Base-by-base conservation (phyloP, 345 rosid genomes). In the Eucalyptus marginata region DNA sequence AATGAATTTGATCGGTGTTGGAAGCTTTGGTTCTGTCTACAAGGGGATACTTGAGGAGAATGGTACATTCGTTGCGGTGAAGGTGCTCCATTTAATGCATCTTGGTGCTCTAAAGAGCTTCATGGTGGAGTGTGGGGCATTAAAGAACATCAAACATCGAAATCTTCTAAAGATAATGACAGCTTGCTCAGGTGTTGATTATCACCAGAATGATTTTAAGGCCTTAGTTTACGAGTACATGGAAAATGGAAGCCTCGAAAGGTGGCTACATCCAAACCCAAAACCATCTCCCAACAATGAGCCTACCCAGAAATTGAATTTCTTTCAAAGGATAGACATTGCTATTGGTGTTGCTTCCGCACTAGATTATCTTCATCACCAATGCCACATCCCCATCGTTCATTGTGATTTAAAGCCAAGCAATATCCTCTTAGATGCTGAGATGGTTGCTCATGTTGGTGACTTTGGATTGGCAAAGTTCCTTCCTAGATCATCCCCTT, bases 81-180 rank as follows among this genome's bases (percentile, higher is more conserved):
- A 64, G 36, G 36, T n/a, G 18, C 10, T 64, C 8, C 0, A 64
- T 64, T 64, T 64, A 64, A 18, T 64, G 18, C 18, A 29, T n/a
- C 5, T 3, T 3, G 36, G 71, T 64, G 71, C 71, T 64, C 17
- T 14, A 3, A n/a, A n/a, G 71, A 64, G 71, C 17, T 64, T n/a
- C 0, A 0, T n/a, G 17, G 36, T 14, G 17, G 68, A 64, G 36
- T 64, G 71, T 0, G 5, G 1, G 36, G 0, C 71, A 13, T n/a
- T 64, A 64, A 64, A 29, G 36, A 14, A 64, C 18, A 64, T 64
- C 18, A 64, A 14, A 64, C 36, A 64, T 64, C 71, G 5, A 64
- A 64, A 64, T 64, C 17, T 64, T n/a, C 3, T 64, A 29, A 64
- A 14, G 0, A 64, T 64, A 64, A 4, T 7, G n/a, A 64, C 36